Percentiles rank a stretch among this genome's conserved stretches.
Evolutionary conservation across 306 rosid genomes (phyloP).

Genomic region (Quercus dentata): DNA sequence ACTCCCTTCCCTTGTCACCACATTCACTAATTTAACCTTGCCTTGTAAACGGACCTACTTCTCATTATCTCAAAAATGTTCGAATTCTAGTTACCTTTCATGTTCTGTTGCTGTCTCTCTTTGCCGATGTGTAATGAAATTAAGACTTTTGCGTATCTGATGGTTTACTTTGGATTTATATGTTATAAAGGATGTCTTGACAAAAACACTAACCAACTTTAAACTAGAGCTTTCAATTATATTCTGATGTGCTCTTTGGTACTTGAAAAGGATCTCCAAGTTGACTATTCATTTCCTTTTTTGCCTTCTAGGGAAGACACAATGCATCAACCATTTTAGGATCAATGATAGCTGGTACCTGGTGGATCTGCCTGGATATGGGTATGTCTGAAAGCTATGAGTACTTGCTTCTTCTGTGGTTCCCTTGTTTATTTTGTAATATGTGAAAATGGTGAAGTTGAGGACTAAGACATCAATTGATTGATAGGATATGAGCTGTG

Average conservation of each 20-base stretch:
- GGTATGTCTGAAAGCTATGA: slow-evolving; percentile 49
- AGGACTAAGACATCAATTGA: slow-evolving; percentile 2
- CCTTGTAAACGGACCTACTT: not conserved
- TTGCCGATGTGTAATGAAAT: not conserved
- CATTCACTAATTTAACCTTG: not conserved
- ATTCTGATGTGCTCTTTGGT: not conserved
- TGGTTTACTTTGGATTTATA: not conserved
- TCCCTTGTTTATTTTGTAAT: not conserved
- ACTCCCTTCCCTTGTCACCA: not conserved
- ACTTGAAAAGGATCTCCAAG: not conserved
- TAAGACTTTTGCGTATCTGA: not conserved
- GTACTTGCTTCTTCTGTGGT: not conserved
- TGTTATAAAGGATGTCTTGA: not conserved
- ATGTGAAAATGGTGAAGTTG: not conserved
- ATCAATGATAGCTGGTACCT: slow-evolving; percentile 89
- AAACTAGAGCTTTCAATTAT: not conserved
- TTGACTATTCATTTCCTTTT: not conserved
- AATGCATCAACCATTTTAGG: slow-evolving; percentile 94
- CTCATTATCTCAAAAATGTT: not conserved
- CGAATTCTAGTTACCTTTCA: not conserved
- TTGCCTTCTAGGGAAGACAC: slow-evolving; percentile 76
- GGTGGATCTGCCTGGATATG: slow-evolving; percentile 98
- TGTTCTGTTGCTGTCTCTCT: not conserved
- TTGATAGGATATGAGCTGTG: not conserved
- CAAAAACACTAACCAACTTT: not conserved